Evolutionary conservation across 2,329 filamentous ascomycete genomes (phyloP).

Genomic region (Emydomyces testavorans): DNA sequence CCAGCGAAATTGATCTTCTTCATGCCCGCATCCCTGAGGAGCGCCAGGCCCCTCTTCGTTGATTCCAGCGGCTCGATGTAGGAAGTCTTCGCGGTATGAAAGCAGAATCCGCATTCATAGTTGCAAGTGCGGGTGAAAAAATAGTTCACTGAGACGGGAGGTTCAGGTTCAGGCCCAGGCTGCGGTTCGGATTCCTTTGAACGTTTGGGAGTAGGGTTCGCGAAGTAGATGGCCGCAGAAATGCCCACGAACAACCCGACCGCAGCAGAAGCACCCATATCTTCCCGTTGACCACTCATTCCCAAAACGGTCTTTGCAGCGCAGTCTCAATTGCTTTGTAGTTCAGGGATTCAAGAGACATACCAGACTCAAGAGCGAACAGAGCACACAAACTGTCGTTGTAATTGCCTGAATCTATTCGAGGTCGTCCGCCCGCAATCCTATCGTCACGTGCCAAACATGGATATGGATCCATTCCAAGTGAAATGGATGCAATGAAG

Average conservation of each 20-base stretch:
- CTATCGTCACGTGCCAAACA: no score
- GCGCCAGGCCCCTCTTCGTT: constrained; percentile 35
- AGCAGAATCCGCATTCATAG: constrained; percentile 43
- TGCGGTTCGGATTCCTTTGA: background rate
- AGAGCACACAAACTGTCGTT: no score
- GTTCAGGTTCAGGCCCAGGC: no score
- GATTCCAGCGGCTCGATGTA: constrained; percentile 32
- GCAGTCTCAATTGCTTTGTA: background rate
- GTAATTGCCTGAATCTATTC: no score
- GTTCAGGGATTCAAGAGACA: background rate
- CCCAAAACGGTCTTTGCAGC: no score
- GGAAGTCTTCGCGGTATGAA: constrained; percentile 43
- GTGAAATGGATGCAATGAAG: no score
- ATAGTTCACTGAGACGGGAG: constrained; percentile 38
- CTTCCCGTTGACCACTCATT: no score
- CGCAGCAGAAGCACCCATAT: background rate
- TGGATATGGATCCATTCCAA: no score
- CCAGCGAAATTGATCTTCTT: constrained; percentile 45
- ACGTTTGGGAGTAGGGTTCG: background rate
- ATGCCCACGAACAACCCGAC: background rate
- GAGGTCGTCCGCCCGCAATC: no score
- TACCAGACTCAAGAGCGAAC: background rate
- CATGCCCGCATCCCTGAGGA: constrained; percentile 42
- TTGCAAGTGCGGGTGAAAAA: constrained; percentile 39
- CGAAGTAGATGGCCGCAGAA: background rate